phyloP scores from a whole-genome alignment of 1,284 basidiomycete genomes.

The Irpex lacteus region DNA sequence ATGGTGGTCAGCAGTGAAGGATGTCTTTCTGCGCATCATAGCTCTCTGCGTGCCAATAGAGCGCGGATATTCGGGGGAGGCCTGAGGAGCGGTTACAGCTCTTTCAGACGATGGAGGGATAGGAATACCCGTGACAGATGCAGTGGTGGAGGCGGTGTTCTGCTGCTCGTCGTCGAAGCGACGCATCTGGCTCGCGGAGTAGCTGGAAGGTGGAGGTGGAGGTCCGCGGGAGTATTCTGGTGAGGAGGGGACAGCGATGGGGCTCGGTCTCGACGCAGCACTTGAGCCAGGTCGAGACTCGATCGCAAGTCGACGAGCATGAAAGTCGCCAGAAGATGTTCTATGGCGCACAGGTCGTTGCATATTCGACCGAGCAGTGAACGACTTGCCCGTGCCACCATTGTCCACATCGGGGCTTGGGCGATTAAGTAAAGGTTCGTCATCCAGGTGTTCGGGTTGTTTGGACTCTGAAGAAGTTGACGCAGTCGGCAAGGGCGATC shows the following conservation, averaged over 20 bases:
- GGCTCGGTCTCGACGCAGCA: conserved; percentile 1
- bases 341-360: conserved; percentile 12
- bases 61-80: conserved; percentile 22
- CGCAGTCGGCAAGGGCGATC: background rate
- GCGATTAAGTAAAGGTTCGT: background rate
- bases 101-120: conserved; percentile 19
- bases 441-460: background rate
- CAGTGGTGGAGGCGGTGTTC: too few relatives aligned
- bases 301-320: conserved; percentile 9
- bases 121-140: conserved; percentile 16
- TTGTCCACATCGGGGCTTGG: background rate
- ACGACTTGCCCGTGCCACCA: background rate
- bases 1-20: conserved; percentile 18
- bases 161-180: conserved; percentile 15
- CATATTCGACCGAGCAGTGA: background rate
- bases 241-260: conserved; percentile 7
- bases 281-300: background rate
- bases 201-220: conserved; percentile 5
- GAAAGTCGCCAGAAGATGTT: conserved; percentile 15
- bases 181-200: conserved; percentile 11
- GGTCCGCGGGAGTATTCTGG: conserved; percentile 13
- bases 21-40: conserved; percentile 15
- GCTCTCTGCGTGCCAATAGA: background rate
- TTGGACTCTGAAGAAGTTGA: background rate
- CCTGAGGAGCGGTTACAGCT: conserved; percentile 18